Base-by-base conservation (phyloP, 768 basidiomycete genomes). In the Mycena maculata region DNA sequence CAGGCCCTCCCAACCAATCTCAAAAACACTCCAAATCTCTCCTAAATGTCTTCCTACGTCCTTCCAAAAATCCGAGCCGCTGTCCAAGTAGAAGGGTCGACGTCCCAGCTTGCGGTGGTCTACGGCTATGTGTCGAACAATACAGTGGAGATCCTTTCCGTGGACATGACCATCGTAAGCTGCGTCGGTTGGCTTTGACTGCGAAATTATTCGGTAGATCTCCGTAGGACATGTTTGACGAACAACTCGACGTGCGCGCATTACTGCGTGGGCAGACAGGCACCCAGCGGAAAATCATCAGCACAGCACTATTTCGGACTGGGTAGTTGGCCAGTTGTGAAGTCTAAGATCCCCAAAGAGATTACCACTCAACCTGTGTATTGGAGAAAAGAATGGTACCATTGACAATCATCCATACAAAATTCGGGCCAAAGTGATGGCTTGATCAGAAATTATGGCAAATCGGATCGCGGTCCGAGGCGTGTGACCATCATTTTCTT, bases 161-260 rank as follows among this genome's bases (percentile, higher is more conserved):
- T n/a, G 54, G 57, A 69, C 61, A 53, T 73, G 28, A 73, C 71
- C 20, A 50, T 75, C 45, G 68, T 79, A 64, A 68, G 72, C 18
- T 73, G 72, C 22, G 70, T 71, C n/a, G 76, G 76, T 6, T 76
- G 79, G 79, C 18, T 76, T 79, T 8, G 78, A 80, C 58, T 80
- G 79, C 72, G 79, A 78, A 58, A 45, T 67, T 1, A 77, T 80
- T 56, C 78, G 79, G 57, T 15, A 75, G 75, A 2, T 73, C 72
- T 22, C 69, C 72, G n/a, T 76, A 79, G 60, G 69, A 76, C 16
- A 49, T 79, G 6, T 79, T 79, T 65, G 77, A 77, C 45, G 79
- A 80, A 67, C 78, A 79, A 65, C 72, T 79, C 12, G 76, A 77
- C 30, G 79, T 80, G 5, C 73, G 79, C 4, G 73, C 63, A 25